Conservation (phyloP, 331 rosid genomes). For the Cucumis variabilis region DNA sequence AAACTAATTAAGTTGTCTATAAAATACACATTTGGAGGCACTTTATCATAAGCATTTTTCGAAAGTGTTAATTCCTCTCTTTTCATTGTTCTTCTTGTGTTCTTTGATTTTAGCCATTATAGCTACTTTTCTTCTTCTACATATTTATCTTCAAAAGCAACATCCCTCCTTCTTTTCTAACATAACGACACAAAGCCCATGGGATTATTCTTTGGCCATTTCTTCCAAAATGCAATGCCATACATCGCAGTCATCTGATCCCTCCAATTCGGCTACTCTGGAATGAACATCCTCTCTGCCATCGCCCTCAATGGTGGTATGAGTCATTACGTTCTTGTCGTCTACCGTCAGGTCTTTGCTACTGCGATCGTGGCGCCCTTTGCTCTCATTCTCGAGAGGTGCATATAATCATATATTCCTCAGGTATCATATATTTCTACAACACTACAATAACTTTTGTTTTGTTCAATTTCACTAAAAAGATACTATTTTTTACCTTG, state of each 20-base stretch:
- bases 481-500: too few species aligned
- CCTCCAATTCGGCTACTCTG: constrained; percentile 90
- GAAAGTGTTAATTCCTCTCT: too few species aligned
- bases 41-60: too few species aligned
- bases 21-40: too few species aligned
- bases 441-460: background rate
- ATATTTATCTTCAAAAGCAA: background rate
- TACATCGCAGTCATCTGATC: constrained; percentile 82
- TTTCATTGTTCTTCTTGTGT: too few species aligned
- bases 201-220: background rate
- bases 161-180: too few species aligned
- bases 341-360: constrained; percentile 87
- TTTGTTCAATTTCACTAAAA: too few species aligned
- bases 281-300: constrained; percentile 87
- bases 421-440: background rate
- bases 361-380: constrained; percentile 67
- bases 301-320: constrained; percentile 86
- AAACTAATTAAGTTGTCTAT: too few species aligned
- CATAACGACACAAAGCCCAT: background rate
- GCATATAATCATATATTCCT: background rate
- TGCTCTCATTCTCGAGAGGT: constrained; percentile 66
- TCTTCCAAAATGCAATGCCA: constrained; percentile 50
- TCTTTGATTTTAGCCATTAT: too few species aligned
- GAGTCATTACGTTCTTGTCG: constrained; percentile 85
- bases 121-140: too few species aligned